Evolutionary conservation across 140 eudicot genomes (phyloP).

Genomic region (Erigeron philadelphicus): DNA sequence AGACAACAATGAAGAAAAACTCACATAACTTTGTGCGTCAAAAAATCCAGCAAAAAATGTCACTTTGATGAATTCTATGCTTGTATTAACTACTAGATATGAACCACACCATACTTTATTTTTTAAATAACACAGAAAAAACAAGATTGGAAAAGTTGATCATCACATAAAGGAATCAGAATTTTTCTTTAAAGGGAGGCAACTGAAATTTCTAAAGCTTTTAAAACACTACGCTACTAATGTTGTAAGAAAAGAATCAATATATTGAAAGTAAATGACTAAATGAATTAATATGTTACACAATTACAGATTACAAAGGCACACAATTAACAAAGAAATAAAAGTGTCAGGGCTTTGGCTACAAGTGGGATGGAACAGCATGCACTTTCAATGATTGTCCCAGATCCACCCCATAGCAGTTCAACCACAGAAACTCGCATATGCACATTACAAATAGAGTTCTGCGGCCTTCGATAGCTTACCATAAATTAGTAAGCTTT

Average conservation of each 20-base stretch:
- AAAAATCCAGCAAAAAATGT: not conserved
- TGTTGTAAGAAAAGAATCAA: constrained; percentile 32
- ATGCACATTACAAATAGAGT: constrained; percentile 34
- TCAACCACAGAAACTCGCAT: constrained; percentile 36
- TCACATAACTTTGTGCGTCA: constrained; percentile 4
- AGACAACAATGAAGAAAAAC: constrained; percentile 9
- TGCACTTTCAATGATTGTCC: constrained; percentile 16
- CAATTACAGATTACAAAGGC: constrained; percentile 42
- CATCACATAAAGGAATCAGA: constrained; percentile 20
- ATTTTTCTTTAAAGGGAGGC: not conserved
- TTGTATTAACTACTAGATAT: too few relatives aligned
- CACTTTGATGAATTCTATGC: too few relatives aligned
- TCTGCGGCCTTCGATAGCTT: constrained; percentile 41
- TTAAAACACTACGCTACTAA: constrained; percentile 17
- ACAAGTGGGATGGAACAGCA: constrained; percentile 31
- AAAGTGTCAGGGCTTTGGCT: constrained; percentile 33
- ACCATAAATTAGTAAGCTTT: constrained; percentile 53
- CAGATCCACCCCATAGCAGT: constrained; percentile 29
- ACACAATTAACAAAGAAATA: constrained; percentile 35
- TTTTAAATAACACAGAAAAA: not conserved
- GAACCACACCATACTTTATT: not conserved
- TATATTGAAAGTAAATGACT: constrained; percentile 41
- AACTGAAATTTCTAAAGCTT: not conserved
- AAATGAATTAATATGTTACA: constrained; percentile 47
- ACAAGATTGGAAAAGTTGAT: constrained; percentile 4